A percentile compares a stretch with the other conserved stretches of the same genome.
Conservation (phyloP, 2,329 filamentous ascomycete species). For the Aspergillus sp. region DNA sequence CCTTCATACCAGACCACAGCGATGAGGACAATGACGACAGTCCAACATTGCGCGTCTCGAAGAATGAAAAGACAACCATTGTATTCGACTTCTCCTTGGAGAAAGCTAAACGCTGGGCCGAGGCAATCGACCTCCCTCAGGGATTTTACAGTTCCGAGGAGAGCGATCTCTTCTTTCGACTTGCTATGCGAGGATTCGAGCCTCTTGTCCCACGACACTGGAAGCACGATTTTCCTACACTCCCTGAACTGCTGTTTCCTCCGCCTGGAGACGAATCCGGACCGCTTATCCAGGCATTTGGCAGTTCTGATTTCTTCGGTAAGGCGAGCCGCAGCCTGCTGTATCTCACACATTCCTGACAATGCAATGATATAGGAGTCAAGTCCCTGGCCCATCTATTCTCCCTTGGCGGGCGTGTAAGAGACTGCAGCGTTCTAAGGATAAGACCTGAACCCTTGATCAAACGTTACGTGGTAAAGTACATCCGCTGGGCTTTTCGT, state of each 20-base stretch:
- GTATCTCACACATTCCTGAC: not conserved
- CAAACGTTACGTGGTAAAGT: constrained; percentile 43
- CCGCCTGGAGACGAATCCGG: constrained; percentile 30
- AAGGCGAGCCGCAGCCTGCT: constrained; percentile 10
- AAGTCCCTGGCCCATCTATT: constrained; percentile 52
- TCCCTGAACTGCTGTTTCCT: constrained; percentile 55
- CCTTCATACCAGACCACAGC: constrained; percentile 1
- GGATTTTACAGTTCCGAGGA: constrained; percentile 53
- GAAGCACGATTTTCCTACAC: constrained; percentile 53
- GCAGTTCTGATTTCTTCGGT: constrained; percentile 48
- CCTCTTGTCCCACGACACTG: constrained; percentile 54
- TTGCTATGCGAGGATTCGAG: constrained; percentile 57
- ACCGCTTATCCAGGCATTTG: constrained; percentile 47
- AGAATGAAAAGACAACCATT: constrained; percentile 24
- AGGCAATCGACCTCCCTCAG: constrained; percentile 38
- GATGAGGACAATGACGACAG: constrained; percentile 16
- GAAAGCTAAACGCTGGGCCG: constrained; percentile 33
- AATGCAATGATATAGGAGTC: constrained; percentile 38
- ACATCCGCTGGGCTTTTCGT: constrained; percentile 54
- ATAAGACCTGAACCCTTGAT: constrained; percentile 38
- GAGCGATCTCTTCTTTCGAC: constrained; percentile 52
- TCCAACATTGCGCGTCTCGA: constrained; percentile 10
- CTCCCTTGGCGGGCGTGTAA: constrained; percentile 50
- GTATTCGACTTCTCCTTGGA: constrained; percentile 29
- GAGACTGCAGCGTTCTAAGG: constrained; percentile 47